A percentile compares a stretch with the other conserved stretches of the same genome.
Evolutionary conservation across 441 rosid species (phyloP).

Genomic region (Pelargonium citronellum): DNA sequence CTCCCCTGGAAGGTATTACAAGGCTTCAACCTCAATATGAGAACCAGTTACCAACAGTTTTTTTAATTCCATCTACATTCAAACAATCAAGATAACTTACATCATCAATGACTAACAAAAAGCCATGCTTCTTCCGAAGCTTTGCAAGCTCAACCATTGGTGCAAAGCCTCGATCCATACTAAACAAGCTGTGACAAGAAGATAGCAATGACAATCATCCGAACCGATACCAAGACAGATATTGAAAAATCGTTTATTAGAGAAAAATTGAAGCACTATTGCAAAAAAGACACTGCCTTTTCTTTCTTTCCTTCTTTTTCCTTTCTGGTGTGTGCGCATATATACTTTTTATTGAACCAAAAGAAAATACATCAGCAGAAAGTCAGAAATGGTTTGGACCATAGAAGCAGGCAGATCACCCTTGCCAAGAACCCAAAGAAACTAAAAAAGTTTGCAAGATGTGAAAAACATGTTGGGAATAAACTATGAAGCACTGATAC

Average conservation of each 20-base stretch:
- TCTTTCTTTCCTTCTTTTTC: neutral
- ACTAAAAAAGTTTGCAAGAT: neutral
- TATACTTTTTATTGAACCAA: neutral
- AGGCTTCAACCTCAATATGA: neutral
- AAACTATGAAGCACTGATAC: no score
- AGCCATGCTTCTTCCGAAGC: conserved; percentile 67
- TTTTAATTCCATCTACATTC: neutral
- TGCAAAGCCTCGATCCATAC: conserved; percentile 99
- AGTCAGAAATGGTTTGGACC: neutral
- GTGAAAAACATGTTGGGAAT: no score
- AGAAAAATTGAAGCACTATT: neutral
- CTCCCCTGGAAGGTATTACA: conserved; percentile 2
- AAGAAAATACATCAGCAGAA: neutral
- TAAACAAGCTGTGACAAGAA: conserved; percentile 60
- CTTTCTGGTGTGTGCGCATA: neutral
- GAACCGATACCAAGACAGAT: neutral
- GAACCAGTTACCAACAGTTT: conserved; percentile 10
- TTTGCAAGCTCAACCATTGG: conserved; percentile 68
- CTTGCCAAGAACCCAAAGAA: neutral
- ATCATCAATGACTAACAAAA: conserved; percentile 80
- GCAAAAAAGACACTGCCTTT: neutral
- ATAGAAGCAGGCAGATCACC: neutral
- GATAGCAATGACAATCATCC: conserved; percentile 9
- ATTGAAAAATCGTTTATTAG: neutral
- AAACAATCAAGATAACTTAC: conserved; percentile 43